A percentile compares a stretch with the other conserved stretches of the same genome.
Evolutionary conservation across 768 basidiomycete species (phyloP).

Genomic region (Suillus tomentosus): DNA sequence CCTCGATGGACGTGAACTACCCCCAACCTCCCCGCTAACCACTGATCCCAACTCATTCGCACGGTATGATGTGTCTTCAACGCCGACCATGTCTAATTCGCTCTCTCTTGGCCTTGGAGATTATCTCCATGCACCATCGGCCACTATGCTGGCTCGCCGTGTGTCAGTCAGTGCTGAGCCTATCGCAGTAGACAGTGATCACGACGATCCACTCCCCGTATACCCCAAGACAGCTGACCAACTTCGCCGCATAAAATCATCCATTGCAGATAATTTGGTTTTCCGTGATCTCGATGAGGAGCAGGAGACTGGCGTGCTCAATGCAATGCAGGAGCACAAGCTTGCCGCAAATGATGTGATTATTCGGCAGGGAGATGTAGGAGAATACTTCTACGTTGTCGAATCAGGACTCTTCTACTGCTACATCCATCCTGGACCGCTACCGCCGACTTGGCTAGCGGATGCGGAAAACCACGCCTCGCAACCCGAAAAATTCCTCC

Average conservation of each 20-base stretch:
- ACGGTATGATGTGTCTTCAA: conserved; percentile 47
- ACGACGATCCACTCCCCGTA: conserved; percentile 69
- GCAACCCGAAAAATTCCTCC: conserved; percentile 56
- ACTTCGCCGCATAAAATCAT: conserved; percentile 81
- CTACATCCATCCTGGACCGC: conserved; percentile 71
- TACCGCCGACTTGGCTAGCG: conserved; percentile 60
- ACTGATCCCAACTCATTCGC: conserved; percentile 50
- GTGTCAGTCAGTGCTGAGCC: conserved; percentile 97
- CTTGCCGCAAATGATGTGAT: conserved; percentile 81
- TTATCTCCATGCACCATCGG: conserved; percentile 70
- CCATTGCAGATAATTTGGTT: conserved; percentile 87
- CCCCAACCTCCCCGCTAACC: conserved; percentile 63
- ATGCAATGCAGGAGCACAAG: conserved; percentile 90
- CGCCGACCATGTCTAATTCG: conserved; percentile 46
- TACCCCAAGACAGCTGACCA: conserved; percentile 84
- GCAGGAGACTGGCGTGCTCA: conserved; percentile 88
- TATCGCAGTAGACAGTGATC: conserved; percentile 74
- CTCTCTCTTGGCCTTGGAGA: conserved; percentile 51
- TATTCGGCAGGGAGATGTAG: conserved; percentile 95
- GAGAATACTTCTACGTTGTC: conserved; percentile 97
- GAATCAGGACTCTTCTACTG: conserved; percentile 86
- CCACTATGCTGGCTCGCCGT: conserved; percentile 85
- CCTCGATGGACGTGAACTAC: conserved; percentile 58
- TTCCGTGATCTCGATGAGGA: conserved; percentile 97
- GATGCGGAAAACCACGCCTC: conserved; percentile 41